These are phyloP conservation scores for Gryganskiella cystojenkinii DNA, from an alignment of 192 early-diverging fungal genomes.

Conservation along the genomic window DNA sequence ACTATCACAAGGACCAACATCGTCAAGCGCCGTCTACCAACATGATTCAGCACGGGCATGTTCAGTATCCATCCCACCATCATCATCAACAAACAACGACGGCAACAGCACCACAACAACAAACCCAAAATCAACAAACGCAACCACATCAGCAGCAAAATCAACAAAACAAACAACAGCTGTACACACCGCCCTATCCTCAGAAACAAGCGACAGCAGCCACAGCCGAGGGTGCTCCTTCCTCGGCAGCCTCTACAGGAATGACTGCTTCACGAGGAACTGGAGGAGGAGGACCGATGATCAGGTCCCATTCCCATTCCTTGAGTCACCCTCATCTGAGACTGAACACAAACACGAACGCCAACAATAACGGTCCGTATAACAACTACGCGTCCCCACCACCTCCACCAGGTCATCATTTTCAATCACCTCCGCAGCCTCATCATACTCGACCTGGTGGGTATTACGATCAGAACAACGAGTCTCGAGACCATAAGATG, in stretches of 20 bases:
- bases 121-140: not conserved
- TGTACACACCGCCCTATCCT: not conserved
- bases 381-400: conserved; percentile 27
- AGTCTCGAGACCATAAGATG: no score
- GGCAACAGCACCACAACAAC: not conserved
- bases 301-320: conserved; percentile 13
- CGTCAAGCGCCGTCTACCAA: no score
- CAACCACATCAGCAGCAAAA: conserved; percentile 1
- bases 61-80: not conserved
- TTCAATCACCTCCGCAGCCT: not conserved
- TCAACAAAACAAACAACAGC: not conserved
- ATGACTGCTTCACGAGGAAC: no score
- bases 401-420: conserved; percentile 3
- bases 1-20: no score
- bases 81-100: not conserved
- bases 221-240: no score
- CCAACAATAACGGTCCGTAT: not conserved
- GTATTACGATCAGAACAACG: not conserved
- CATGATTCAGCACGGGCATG: conserved; percentile 3
- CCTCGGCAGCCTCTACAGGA: no score
- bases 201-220: not conserved
- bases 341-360: no score
- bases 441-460: not conserved
- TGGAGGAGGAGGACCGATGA: not conserved
- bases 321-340: conserved; percentile 15